A percentile compares a stretch with the other conserved stretches of the same genome.
These are phyloP conservation scores for Apiospora rasikravindrae DNA, from an alignment of 2,329 filamentous ascomycete genomes.

Conservation along the genomic window DNA sequence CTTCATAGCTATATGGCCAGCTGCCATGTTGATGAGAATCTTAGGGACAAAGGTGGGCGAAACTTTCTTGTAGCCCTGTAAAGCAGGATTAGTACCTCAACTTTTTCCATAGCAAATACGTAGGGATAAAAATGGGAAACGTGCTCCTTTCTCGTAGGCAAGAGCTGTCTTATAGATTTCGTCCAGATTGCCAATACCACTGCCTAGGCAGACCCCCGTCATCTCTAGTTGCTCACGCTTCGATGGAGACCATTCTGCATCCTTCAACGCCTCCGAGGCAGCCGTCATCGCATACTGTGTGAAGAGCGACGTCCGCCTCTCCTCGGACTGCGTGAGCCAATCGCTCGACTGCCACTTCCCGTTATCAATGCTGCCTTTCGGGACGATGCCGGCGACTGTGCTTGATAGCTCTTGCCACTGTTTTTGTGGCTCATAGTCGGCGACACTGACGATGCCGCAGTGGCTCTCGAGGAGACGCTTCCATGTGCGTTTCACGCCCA, in stretches of 20 bases:
- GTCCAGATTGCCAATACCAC: conserved; percentile 92
- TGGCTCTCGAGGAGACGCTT: conserved; percentile 77
- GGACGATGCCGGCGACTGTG: conserved; percentile 84
- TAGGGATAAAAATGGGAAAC: conserved; percentile 31
- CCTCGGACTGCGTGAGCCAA: conserved; percentile 59
- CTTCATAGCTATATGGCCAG: conserved; percentile 92
- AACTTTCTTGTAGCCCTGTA: conserved; percentile 86
- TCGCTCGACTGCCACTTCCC: conserved; percentile 57
- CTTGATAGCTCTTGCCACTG: conserved; percentile 78
- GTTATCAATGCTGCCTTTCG: conserved; percentile 52
- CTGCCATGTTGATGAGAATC: conserved; percentile 91
- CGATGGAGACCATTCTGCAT: conserved; percentile 77
- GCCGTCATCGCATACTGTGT: conserved; percentile 91
- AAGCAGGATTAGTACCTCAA: conserved; percentile 24
- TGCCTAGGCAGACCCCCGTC: conserved; percentile 91
- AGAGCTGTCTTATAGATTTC: conserved; percentile 87
- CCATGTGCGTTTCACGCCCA: conserved; percentile 82
- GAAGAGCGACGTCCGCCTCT: conserved; percentile 86
- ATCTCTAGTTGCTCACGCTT: conserved; percentile 68
- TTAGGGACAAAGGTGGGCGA: conserved; percentile 93
- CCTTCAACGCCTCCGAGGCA: conserved; percentile 81
- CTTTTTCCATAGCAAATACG: background rate
- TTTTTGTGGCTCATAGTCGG: conserved; percentile 58
- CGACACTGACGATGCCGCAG: conserved; percentile 80
- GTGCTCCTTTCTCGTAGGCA: conserved; percentile 73